These are phyloP conservation scores for Agastache rugosa DNA, from an alignment of 257 asterid species.

Conservation along the genomic window DNA sequence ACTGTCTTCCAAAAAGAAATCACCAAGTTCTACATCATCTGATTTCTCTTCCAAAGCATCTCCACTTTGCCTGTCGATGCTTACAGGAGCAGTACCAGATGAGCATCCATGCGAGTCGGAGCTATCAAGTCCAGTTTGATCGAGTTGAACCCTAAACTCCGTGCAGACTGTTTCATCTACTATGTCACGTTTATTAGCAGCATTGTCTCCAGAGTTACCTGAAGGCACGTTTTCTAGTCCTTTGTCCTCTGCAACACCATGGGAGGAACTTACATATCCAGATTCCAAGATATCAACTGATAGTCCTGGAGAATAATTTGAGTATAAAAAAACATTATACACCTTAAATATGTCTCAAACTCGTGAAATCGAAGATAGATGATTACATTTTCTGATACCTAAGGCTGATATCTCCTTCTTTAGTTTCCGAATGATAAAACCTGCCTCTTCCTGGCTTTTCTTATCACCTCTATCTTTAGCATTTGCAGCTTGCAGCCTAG, in stretches of 20 bases:
- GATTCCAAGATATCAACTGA: conserved; percentile 74
- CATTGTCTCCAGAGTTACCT: conserved; percentile 44
- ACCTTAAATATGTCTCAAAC: conserved; percentile 27
- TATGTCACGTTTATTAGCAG: conserved; percentile 36
- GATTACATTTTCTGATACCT: conserved; percentile 59
- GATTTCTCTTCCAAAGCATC: conserved; percentile 55
- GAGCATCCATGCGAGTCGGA: conserved; percentile 36
- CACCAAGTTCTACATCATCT: conserved; percentile 81
- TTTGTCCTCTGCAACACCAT: conserved; percentile 47
- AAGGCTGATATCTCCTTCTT: conserved; percentile 82
- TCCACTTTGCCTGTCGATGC: conserved; percentile 41
- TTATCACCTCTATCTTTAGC: conserved; percentile 89
- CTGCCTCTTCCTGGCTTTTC: conserved; percentile 79
- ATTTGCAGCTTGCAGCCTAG: conserved; percentile 79
- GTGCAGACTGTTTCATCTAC: conserved; percentile 44
- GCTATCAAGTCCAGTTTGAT: conserved; percentile 44
- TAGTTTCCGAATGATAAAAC: conserved; percentile 72
- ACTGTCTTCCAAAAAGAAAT: conserved; percentile 71
- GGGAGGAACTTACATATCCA: conserved; percentile 60
- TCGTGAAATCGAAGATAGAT: conserved; percentile 34
- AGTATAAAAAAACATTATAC: conserved; percentile 34
- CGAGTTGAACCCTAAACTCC: conserved; percentile 48
- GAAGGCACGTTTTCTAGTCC: conserved; percentile 45
- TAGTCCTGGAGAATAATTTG: conserved; percentile 62
- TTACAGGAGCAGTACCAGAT: conserved; percentile 41